Evolutionary conservation across 73 alveolate genomes (phyloP).

Genomic region (Tetrahymena borealis): DNA sequence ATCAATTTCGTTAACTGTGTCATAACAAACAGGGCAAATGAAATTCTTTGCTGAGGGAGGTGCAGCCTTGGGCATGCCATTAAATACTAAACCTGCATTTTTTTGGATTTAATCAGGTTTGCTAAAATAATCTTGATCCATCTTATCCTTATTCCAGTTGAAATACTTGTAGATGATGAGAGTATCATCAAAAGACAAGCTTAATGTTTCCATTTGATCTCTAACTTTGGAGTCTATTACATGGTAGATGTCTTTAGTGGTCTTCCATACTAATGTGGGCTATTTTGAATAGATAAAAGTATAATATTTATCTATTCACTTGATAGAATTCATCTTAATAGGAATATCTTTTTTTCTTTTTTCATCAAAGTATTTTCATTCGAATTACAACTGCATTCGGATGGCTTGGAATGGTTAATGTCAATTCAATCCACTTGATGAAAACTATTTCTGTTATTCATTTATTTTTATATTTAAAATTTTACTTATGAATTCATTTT

Average conservation of each 20-base stretch:
- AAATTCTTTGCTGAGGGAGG: neutral
- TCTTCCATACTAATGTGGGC: neutral
- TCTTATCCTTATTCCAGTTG: neutral
- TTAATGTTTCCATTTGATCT: neutral
- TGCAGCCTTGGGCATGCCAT: neutral
- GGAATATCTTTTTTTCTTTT: too few relatives aligned
- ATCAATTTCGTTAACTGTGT: neutral
- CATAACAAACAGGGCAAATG: neutral
- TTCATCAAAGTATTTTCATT: too few relatives aligned
- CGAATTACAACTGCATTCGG: too few relatives aligned
- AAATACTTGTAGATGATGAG: neutral
- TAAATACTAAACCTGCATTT: neutral
- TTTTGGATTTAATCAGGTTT: neutral
- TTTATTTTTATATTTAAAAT: too few relatives aligned
- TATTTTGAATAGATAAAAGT: neutral
- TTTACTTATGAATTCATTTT: neutral
- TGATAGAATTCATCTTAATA: too few relatives aligned
- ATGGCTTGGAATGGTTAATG: too few relatives aligned
- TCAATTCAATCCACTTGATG: too few relatives aligned
- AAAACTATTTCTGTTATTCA: too few relatives aligned
- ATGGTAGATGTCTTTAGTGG: neutral
- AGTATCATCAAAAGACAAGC: neutral
- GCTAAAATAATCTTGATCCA: neutral
- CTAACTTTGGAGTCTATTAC: neutral
- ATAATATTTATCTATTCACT: too few relatives aligned